phyloP scores from a whole-genome alignment of 2,329 filamentous ascomycete species.

The Fusarium nisikadoi region DNA sequence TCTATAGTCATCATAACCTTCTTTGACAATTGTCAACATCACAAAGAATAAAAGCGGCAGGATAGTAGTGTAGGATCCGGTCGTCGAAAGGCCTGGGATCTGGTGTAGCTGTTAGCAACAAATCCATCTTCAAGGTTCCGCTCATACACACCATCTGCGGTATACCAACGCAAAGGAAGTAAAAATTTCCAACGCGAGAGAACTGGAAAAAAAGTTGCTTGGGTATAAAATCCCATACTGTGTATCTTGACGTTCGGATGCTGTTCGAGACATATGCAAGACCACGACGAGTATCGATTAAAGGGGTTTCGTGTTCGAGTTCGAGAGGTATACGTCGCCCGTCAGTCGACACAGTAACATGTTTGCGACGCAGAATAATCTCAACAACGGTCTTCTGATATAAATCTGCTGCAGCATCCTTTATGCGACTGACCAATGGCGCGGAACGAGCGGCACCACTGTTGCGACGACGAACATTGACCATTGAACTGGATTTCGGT shows the following conservation, averaged over 20 bases:
- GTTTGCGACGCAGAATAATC: slow-evolving; percentile 70
- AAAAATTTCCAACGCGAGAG: slow-evolving; percentile 86
- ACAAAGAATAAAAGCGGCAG: slow-evolving; percentile 81
- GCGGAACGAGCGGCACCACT: slow-evolving; percentile 15
- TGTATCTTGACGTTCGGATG: slow-evolving; percentile 87
- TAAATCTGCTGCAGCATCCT: slow-evolving; percentile 31
- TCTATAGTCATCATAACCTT: slow-evolving; percentile 87
- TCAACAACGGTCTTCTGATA: slow-evolving; percentile 57
- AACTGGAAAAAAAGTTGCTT: slow-evolving; percentile 89
- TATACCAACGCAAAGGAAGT: slow-evolving; percentile 86
- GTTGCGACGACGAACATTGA: slow-evolving; percentile 18
- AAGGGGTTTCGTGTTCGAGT: slow-evolving; percentile 51
- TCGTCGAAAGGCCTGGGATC: slow-evolving; percentile 79
- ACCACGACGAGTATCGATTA: slow-evolving; percentile 63
- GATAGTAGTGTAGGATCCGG: slow-evolving; percentile 79
- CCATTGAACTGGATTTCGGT: slow-evolving; percentile 15
- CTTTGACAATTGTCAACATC: slow-evolving; percentile 81
- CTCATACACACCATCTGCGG: slow-evolving; percentile 70
- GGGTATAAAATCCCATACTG: slow-evolving; percentile 83
- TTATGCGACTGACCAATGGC: slow-evolving; percentile 37
- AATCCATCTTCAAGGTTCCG: neutral
- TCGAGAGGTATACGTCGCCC: slow-evolving; percentile 64
- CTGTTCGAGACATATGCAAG: slow-evolving; percentile 65
- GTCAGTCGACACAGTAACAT: slow-evolving; percentile 77
- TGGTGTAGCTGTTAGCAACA: slow-evolving; percentile 32